Percentiles rank a stretch among this genome's conserved stretches.
Conservation (phyloP, 352 stramenopile genomes). For the Globisporangium spinosum region DNA sequence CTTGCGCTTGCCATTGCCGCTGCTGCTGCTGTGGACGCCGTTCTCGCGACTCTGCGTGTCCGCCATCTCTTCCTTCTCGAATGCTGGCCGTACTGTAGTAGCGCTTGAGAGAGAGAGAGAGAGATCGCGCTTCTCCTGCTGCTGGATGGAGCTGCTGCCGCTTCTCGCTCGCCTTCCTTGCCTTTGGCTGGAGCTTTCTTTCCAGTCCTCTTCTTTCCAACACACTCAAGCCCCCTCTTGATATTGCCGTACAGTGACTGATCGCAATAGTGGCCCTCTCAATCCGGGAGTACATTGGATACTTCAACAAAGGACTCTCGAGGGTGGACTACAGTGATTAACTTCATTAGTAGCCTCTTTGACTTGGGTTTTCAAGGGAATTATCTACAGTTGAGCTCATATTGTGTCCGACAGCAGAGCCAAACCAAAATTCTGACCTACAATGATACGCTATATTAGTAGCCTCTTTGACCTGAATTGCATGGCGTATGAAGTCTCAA, state of each 20-base stretch:
- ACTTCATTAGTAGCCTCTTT: neutral
- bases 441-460: too few species aligned
- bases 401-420: neutral
- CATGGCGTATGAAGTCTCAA: too few species aligned
- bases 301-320: neutral
- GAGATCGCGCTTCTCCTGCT: neutral
- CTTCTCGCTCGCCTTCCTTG: neutral
- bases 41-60: slow-evolving; percentile 15
- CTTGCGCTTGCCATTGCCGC: slow-evolving; percentile 11
- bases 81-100: neutral
- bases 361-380: neutral
- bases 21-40: neutral
- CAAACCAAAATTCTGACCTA: too few species aligned
- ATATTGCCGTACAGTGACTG: neutral
- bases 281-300: neutral
- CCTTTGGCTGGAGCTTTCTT: neutral
- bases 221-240: neutral
- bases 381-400: neutral
- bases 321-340: neutral
- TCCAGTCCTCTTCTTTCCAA: neutral
- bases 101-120: neutral
- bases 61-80: slow-evolving; percentile 3
- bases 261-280: neutral
- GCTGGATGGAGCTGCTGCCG: neutral
- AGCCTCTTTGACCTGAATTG: too few species aligned